phyloP scores from a whole-genome alignment of 2,329 filamentous ascomycete species.

The Diaporthe capsici region DNA sequence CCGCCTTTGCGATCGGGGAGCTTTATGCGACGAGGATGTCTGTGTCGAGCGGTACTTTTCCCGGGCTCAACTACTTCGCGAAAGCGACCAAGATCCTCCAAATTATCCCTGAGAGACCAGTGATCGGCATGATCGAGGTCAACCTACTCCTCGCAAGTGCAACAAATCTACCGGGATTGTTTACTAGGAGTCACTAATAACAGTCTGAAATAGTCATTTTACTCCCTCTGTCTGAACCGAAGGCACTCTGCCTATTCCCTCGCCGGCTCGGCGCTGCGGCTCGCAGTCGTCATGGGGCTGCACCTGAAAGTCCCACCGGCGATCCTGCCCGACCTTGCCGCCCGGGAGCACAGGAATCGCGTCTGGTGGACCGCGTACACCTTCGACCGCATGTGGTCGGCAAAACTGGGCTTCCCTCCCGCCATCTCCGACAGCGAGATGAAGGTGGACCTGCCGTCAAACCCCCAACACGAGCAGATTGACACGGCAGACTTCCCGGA shows the following conservation, averaged over 20 bases:
- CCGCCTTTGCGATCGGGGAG: not conserved
- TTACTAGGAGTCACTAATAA: not conserved
- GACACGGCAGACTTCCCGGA: slow-evolving; percentile 5
- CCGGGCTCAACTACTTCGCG: not conserved
- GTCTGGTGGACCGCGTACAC: slow-evolving; percentile 19
- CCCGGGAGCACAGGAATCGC: slow-evolving; percentile 1
- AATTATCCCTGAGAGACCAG: not conserved
- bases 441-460: not conserved
- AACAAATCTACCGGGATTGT: too few relatives aligned
- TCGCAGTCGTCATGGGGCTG: not conserved
- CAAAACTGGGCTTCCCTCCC: not conserved
- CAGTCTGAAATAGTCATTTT: not conserved
- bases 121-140: slow-evolving; percentile 8
- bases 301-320: not conserved
- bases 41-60: not conserved
- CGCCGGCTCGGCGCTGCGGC: not conserved
- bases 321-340: not conserved
- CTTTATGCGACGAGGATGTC: slow-evolving; percentile 15
- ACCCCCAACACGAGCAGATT: not conserved
- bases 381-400: slow-evolving; percentile 13
- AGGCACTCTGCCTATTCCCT: not conserved
- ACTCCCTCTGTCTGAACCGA: slow-evolving; percentile 2
- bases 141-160: not conserved
- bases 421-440: not conserved
- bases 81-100: slow-evolving; percentile 11